These are phyloP conservation scores for Penicillium sumatraense DNA, from an alignment of 2,329 filamentous ascomycete genomes.

Conservation along the genomic window DNA sequence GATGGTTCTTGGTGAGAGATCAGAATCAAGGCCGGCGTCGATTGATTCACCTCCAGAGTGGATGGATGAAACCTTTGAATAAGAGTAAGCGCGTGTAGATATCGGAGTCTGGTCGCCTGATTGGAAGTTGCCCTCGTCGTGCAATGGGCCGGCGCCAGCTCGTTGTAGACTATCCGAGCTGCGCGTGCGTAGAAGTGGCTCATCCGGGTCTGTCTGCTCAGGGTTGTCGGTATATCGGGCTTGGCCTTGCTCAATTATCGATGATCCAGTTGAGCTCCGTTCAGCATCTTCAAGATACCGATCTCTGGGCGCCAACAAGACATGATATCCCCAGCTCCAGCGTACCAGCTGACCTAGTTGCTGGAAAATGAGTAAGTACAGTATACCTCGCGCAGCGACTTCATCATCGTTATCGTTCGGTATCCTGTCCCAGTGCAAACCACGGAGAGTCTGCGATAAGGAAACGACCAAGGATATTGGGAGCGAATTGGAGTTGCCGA, in stretches of 20 bases:
- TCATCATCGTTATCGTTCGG: conserved; percentile 94
- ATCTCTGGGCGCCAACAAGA: conserved; percentile 84
- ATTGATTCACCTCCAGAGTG: conserved; percentile 23
- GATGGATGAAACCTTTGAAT: conserved; percentile 36
- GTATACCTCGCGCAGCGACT: conserved; percentile 88
- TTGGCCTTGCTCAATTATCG: conserved; percentile 44
- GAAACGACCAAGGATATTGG: conserved; percentile 96
- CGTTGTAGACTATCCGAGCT: conserved; percentile 34
- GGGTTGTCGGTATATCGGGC: conserved; percentile 47
- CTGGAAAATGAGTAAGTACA: conserved; percentile 97
- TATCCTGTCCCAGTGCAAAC: conserved; percentile 90
- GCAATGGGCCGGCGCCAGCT: conserved; percentile 9
- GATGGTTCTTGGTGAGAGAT: conserved; percentile 29
- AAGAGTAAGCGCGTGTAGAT: conserved; percentile 36
- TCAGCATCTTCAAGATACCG: conserved; percentile 51
- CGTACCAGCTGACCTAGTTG: conserved; percentile 92
- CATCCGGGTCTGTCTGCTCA: conserved; percentile 41
- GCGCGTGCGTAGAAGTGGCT: conserved; percentile 40
- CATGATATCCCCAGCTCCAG: conserved; percentile 98
- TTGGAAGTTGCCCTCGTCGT: conserved; percentile 28
- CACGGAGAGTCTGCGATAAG: conserved; percentile 86
- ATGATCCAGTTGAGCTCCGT: conserved; percentile 36
- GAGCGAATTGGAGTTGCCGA: conserved; percentile 97
- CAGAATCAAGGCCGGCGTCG: conserved; percentile 18
- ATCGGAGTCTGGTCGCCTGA: conserved; percentile 49